Evolutionary conservation across 1,284 basidiomycete genomes (phyloP), one percentile per base, ranked within the genome.

Genomic region (Malassezia furfur): DNA sequence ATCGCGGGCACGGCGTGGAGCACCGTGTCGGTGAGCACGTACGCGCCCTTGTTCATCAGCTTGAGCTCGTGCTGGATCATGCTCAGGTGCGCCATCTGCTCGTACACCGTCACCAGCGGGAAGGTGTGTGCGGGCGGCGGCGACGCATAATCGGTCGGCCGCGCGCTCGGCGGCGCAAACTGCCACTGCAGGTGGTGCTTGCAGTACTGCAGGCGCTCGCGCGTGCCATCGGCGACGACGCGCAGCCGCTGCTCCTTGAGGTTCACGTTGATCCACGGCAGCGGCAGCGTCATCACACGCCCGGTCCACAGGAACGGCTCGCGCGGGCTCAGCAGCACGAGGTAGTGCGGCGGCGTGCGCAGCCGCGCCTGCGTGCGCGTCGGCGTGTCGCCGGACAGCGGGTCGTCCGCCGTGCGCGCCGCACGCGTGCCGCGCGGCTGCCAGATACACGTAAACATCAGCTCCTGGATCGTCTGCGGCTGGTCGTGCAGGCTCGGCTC

Each of bases 261-360:
- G n/a, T 68, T 48, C 34, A 74, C 64, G 37, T 69, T 69, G 25
- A 68, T 60, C 31, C 55, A 59, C 5, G 67, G 67, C 57, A 74
- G 63, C 35, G 60, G 49, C 46, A 68, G 63, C n/a, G 66, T 81
- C 75, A 96, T 88, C 51, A 88, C 79, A 0, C 78, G 79, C 6
- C 94, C 94, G 46, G 87, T 89, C 94, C 94, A 99, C 47, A 93
- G 79, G 77, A 96, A 99, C 40, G 85, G 84, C 22, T 82, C 84
- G 25, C 85, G 81, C 10, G 94, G 91, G 35, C 90, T 88, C 36
- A 98, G 77, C 25, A 96, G 78, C 46, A 99, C 80, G 28, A 98
- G 78, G 72, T 98, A 98, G 36, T 77, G 77, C 6, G 77, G 75
- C 41, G 41, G 19, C 9, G 32, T 9, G 9, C 43, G 43, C 41